Conservation (phyloP, 2,329 filamentous ascomycete genomes). For the Emmonsiellopsis sp. region DNA sequence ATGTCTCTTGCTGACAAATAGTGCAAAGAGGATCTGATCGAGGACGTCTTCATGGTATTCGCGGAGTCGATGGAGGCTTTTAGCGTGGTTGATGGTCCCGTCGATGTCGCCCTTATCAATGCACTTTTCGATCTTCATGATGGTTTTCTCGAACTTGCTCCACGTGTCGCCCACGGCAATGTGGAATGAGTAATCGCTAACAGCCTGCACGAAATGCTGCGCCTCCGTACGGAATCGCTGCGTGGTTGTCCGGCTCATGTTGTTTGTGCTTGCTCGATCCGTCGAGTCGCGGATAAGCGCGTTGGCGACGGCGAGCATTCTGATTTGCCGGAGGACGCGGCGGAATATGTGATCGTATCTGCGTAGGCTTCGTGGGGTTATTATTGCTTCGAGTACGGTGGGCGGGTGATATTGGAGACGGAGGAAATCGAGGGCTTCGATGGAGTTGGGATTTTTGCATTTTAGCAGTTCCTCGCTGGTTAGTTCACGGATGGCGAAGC, state of each 20-base stretch:
- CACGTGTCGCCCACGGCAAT: slow-evolving; percentile 66
- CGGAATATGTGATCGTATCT: slow-evolving; percentile 85
- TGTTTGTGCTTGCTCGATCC: slow-evolving; percentile 17
- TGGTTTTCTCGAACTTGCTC: slow-evolving; percentile 57
- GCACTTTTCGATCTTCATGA: slow-evolving; percentile 54
- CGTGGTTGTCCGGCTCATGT: slow-evolving; percentile 31
- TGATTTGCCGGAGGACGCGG: slow-evolving; percentile 63
- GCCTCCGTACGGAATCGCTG: slow-evolving; percentile 65
- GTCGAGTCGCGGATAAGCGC: slow-evolving; percentile 53
- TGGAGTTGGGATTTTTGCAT: slow-evolving; percentile 71
- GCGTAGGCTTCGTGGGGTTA: slow-evolving; percentile 60
- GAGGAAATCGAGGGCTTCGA: slow-evolving; percentile 90
- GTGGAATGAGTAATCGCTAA: slow-evolving; percentile 73
- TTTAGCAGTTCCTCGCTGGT: slow-evolving; percentile 67
- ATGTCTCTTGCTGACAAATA: slow-evolving; percentile 68
- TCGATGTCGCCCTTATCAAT: slow-evolving; percentile 42
- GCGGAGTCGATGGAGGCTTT: slow-evolving; percentile 59
- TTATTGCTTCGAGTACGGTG: slow-evolving; percentile 59
- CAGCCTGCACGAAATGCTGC: slow-evolving; percentile 64
- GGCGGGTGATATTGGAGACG: slow-evolving; percentile 77
- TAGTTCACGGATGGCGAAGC: slow-evolving; percentile 78
- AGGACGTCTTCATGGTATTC: slow-evolving; percentile 64
- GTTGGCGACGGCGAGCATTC: slow-evolving; percentile 69
- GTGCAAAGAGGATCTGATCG: slow-evolving; percentile 63
- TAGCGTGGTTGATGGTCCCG: slow-evolving; percentile 39